Evolutionary conservation across 140 eudicot genomes (phyloP).

Genomic region (Senecio squalidus): DNA sequence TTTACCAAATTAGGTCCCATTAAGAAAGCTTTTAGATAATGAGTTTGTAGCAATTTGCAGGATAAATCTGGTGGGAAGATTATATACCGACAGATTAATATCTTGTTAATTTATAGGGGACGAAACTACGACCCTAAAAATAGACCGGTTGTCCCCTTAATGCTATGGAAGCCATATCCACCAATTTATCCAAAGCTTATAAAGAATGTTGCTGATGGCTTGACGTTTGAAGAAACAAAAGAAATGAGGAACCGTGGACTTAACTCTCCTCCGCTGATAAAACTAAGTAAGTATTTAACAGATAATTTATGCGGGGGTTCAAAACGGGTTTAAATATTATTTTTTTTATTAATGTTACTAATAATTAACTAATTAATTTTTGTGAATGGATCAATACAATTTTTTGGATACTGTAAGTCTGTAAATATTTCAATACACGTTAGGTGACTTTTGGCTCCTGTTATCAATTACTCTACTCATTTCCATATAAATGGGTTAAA

Average conservation of each 20-base stretch:
- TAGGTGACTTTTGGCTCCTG: too few species aligned
- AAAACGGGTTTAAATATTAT: too few species aligned
- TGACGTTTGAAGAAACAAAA: slow-evolving; percentile 88
- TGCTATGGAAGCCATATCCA: slow-evolving; percentile 90
- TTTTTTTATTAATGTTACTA: too few species aligned
- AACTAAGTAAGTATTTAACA: slow-evolving; percentile 52
- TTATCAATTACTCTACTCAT: too few species aligned
- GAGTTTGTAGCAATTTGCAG: slow-evolving; percentile 47
- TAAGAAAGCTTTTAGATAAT: slow-evolving; percentile 17
- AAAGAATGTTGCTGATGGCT: slow-evolving; percentile 82
- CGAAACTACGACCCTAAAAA: slow-evolving; percentile 63
- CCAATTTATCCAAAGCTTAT: slow-evolving; percentile 95
- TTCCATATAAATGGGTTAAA: not conserved
- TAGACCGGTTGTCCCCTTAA: slow-evolving; percentile 62
- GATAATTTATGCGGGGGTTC: too few species aligned
- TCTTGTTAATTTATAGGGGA: slow-evolving; percentile 78
- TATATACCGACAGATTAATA: slow-evolving; percentile 61
- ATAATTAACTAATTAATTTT: too few species aligned
- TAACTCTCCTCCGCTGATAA: slow-evolving; percentile 58
- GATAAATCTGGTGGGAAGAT: slow-evolving; percentile 92
- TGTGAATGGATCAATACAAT: too few species aligned
- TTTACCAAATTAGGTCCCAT: not conserved
- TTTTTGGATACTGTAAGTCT: too few species aligned
- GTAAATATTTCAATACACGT: too few species aligned
- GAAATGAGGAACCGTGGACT: slow-evolving; percentile 81